Conservation (phyloP, 140 eudicot species). For the Ambrosia hybrid region DNA sequence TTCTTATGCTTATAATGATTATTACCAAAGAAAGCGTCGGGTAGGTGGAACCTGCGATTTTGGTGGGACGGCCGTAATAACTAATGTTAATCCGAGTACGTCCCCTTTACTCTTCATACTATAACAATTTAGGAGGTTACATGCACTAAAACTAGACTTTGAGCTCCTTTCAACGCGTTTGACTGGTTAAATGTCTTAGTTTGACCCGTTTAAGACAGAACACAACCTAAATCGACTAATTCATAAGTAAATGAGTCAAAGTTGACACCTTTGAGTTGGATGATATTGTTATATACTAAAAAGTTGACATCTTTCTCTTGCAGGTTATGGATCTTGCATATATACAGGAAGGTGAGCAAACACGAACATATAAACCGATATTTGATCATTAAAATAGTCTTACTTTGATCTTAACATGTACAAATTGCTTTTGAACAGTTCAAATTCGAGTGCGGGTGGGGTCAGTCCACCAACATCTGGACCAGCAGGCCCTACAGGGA, state of each 20-base stretch:
- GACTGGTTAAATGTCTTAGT: not conserved
- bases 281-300: too few relatives aligned
- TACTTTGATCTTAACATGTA: constrained; percentile 19
- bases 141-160: not conserved
- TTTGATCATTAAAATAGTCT: not conserved
- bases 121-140: not conserved
- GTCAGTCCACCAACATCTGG: constrained; percentile 42
- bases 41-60: constrained; percentile 87
- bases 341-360: constrained; percentile 76
- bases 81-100: constrained; percentile 76
- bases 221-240: not conserved
- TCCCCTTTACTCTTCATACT: constrained; percentile 9
- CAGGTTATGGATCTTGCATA: constrained; percentile 82
- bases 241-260: too few relatives aligned
- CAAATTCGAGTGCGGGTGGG: constrained; percentile 43
- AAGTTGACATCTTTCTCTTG: not conserved
- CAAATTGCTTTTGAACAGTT: constrained; percentile 29
- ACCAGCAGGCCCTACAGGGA: constrained; percentile 41
- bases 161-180: not conserved
- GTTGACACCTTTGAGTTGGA: too few relatives aligned
- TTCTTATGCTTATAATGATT: constrained; percentile 88
- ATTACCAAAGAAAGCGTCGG: constrained; percentile 68
- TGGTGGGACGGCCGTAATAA: constrained; percentile 64
- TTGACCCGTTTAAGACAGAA: not conserved
- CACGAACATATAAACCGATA: not conserved